A percentile compares a stretch with the other conserved stretches of the same genome.
These are phyloP conservation scores for Scedosporium dehoogii DNA, from an alignment of 2,329 filamentous ascomycete genomes.

Conservation along the genomic window DNA sequence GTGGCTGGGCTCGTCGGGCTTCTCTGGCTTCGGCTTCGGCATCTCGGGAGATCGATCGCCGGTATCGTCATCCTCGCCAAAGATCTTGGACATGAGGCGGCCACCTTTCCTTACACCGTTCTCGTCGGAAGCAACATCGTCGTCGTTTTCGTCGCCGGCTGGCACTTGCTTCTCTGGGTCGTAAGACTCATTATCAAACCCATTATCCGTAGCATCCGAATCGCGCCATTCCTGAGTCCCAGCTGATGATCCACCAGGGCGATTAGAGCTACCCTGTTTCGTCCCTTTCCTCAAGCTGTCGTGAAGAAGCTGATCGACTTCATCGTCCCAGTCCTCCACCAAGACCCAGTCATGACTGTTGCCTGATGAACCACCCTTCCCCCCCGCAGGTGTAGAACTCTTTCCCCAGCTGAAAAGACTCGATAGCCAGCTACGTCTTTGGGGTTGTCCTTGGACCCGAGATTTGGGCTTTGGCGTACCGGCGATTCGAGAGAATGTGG, in stretches of 20 bases:
- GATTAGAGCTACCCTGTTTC: neutral
- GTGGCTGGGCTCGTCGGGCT: conserved; percentile 15
- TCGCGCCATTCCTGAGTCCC: neutral
- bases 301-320: conserved; percentile 32
- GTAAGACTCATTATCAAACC: neutral
- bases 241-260: neutral
- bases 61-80: conserved; percentile 31
- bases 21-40: conserved; percentile 13
- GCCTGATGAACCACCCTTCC: conserved; percentile 57
- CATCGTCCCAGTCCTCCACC: conserved; percentile 55
- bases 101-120: conserved; percentile 9
- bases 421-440: conserved; percentile 1
- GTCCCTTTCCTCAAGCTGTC: conserved; percentile 22
- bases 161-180: neutral
- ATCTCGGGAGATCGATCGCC: conserved; percentile 6
- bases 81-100: conserved; percentile 39
- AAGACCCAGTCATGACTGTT: conserved; percentile 69
- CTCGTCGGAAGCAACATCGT: neutral
- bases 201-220: neutral
- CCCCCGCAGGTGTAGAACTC: conserved; percentile 21
- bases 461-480: neutral
- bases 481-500: neutral
- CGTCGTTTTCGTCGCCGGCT: neutral
- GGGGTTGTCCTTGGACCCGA: neutral
- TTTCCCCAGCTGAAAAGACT: conserved; percentile 6